Evolutionary conservation across 345 rosid genomes (phyloP).

Genomic region (Corchorus olitorius): DNA sequence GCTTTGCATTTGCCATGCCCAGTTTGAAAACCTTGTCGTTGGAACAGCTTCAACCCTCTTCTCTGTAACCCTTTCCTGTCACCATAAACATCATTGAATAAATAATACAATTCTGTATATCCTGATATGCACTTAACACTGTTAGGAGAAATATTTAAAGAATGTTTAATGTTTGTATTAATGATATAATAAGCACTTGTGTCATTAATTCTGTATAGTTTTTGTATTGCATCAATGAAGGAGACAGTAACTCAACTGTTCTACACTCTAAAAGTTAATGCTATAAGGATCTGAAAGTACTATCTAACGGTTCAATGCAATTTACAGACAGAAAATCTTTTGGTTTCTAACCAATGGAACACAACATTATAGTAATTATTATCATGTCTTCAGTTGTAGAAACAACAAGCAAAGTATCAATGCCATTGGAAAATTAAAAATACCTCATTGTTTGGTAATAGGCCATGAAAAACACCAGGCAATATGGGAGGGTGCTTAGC

Average conservation of each 20-base stretch:
- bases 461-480: constrained; percentile 33
- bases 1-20: constrained; percentile 39
- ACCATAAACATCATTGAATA: neutral
- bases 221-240: neutral
- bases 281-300: neutral
- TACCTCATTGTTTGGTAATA: constrained; percentile 42
- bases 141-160: neutral
- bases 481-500: constrained; percentile 30
- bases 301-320: neutral
- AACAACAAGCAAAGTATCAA: neutral
- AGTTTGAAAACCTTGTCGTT: constrained; percentile 26
- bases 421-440: neutral
- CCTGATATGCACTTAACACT: neutral
- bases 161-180: neutral
- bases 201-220: neutral
- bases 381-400: neutral
- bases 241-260: neutral
- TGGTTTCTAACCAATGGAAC: neutral
- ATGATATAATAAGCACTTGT: neutral
- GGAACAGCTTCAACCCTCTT: constrained; percentile 35
- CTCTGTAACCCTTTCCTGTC: constrained; percentile 47
- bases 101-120: neutral
- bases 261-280: neutral
- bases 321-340: neutral
- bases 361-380: neutral